phyloP scores from a whole-genome alignment of 2,329 filamentous ascomycete species.

The Calonectria honghensis region DNA sequence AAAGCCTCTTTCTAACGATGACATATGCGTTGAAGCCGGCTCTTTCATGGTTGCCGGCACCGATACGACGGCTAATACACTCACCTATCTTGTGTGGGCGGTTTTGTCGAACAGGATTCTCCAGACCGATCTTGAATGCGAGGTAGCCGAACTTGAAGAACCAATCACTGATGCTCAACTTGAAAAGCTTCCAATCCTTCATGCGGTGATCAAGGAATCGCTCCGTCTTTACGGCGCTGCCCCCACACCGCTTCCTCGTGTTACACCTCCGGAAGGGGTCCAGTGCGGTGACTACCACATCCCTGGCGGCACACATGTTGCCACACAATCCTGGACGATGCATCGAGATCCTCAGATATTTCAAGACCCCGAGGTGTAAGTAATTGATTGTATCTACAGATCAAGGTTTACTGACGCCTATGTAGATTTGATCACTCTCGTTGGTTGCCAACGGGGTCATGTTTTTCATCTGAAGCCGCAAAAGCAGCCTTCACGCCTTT shows the following conservation, averaged over 20 bases:
- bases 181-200: not conserved
- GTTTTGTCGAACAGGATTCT: not conserved
- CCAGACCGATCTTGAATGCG: not conserved
- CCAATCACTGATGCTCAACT: not conserved
- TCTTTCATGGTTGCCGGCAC: constrained; percentile 7
- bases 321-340: constrained; percentile 2
- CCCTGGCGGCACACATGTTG: not conserved
- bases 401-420: not conserved
- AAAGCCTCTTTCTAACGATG: not conserved
- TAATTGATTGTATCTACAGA: no score
- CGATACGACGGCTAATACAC: not conserved
- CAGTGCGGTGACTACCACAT: not conserved
- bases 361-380: not conserved
- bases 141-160: not conserved
- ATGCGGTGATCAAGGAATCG: not conserved
- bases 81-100: not conserved
- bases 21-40: not conserved
- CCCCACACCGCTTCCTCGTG: not conserved
- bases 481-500: constrained; percentile 11
- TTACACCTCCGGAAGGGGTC: not conserved
- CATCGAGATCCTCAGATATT: constrained; percentile 11
- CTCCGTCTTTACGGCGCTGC: constrained; percentile 5
- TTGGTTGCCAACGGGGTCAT: not conserved
- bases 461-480: constrained; percentile 1
- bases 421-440: not conserved